phyloP scores from a whole-genome alignment of 805 yeast species.

The Diddensiella transvaalensis region DNA sequence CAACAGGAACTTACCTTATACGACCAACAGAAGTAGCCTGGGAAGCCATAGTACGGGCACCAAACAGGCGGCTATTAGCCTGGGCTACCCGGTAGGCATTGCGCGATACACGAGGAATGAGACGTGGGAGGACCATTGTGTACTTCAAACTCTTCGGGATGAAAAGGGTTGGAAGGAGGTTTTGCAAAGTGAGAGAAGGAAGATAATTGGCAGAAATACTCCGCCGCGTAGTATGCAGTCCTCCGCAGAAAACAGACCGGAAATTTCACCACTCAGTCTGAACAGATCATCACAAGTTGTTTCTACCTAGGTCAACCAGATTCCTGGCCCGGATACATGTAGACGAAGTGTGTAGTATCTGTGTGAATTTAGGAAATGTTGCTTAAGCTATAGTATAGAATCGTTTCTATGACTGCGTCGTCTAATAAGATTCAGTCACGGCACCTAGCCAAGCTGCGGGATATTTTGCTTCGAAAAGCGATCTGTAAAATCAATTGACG shows the following conservation, averaged over 20 bases:
- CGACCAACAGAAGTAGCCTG: conserved; percentile 72
- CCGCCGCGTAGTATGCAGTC: conserved; percentile 2
- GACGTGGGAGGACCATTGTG: conserved; percentile 58
- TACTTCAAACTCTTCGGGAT: conserved; percentile 29
- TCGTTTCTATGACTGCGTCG: too few relatives aligned
- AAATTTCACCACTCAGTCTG: too few relatives aligned
- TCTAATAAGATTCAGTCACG: too few relatives aligned
- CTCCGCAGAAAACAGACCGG: conserved; percentile 1
- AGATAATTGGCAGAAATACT: conserved; percentile 2
- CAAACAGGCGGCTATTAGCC: conserved; percentile 66
- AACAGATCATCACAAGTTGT: too few relatives aligned
- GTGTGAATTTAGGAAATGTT: too few relatives aligned
- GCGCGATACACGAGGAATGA: conserved; percentile 53
- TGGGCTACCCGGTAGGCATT: conserved; percentile 85
- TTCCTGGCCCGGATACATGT: too few relatives aligned
- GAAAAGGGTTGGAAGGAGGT: conserved; percentile 5
- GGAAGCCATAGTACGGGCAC: conserved; percentile 66
- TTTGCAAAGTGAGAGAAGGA: conserved; percentile 1
- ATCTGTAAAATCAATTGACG: too few relatives aligned
- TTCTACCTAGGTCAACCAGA: too few relatives aligned
- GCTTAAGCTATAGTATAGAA: too few relatives aligned
- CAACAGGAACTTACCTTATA: conserved; percentile 85
- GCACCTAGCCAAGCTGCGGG: too few relatives aligned
- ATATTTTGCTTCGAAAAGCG: too few relatives aligned
- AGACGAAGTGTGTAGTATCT: too few relatives aligned